A percentile compares a stretch with the other conserved stretches of the same genome.
These are phyloP conservation scores for Trichoderma guizhouense DNA, from an alignment of 2,329 filamentous ascomycete genomes.

Conservation along the genomic window DNA sequence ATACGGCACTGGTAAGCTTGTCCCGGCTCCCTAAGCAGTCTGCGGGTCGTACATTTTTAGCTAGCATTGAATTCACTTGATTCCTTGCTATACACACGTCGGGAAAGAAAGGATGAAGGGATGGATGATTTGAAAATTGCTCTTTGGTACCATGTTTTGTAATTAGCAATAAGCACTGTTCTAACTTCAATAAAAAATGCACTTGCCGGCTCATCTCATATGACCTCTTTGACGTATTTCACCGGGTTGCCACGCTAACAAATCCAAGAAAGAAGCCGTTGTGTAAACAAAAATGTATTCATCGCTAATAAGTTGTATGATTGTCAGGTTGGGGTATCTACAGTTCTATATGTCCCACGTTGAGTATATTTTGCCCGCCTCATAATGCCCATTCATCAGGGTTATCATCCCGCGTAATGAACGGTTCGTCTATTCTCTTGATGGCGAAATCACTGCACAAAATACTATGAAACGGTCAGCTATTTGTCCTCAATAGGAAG, in stretches of 20 bases:
- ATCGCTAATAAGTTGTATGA: conserved; percentile 2
- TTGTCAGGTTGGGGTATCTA: conserved; percentile 15
- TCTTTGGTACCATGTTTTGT: neutral
- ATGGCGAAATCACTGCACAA: conserved; percentile 94
- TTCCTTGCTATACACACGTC: neutral
- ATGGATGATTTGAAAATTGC: neutral
- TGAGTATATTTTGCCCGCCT: conserved; percentile 7
- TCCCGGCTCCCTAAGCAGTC: conserved; percentile 1
- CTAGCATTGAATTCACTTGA: neutral
- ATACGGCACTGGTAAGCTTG: conserved; percentile 46
- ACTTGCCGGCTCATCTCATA: neutral
- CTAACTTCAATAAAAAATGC: neutral
- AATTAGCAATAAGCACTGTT: neutral
- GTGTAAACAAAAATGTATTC: neutral
- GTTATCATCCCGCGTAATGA: conserved; percentile 71
- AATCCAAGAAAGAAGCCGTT: neutral
- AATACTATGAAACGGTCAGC: conserved; percentile 55
- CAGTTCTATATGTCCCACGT: conserved; percentile 12
- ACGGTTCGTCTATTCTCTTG: conserved; percentile 90
- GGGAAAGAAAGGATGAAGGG: neutral
- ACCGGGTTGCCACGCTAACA: neutral
- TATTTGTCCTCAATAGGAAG: neutral
- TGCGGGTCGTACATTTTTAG: neutral
- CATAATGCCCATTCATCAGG: conserved; percentile 74
- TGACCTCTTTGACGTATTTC: neutral